A percentile compares a stretch with the other conserved stretches of the same genome.
Conservation (phyloP, 129 eudicot species). For the Glebionis coronaria region DNA sequence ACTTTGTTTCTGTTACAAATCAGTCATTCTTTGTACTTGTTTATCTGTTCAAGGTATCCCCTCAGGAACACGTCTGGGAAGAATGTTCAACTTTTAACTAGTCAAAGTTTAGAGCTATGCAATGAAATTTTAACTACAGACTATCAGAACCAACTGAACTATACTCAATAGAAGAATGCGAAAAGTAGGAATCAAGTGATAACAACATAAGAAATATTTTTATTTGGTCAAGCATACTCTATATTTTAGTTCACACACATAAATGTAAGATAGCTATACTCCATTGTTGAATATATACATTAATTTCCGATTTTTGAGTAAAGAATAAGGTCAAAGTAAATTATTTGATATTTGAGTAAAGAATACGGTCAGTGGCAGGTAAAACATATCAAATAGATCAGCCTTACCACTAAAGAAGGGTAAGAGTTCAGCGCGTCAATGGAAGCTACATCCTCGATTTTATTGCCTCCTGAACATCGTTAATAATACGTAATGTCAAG, state of each 20-base stretch:
- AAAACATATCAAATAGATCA: constrained; percentile 19
- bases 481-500: constrained; percentile 4
- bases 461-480: constrained; percentile 61
- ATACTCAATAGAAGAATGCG: no score
- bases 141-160: not conserved
- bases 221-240: no score
- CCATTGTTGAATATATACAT: not conserved
- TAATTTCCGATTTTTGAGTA: not conserved
- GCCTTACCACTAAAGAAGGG: constrained; percentile 66
- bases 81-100: no score
- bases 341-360: not conserved
- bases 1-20: not conserved
- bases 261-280: constrained; percentile 2
- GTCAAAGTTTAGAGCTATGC: not conserved
- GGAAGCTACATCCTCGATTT: constrained; percentile 68
- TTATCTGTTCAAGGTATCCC: no score
- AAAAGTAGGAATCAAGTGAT: no score
- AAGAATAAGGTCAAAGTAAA: not conserved
- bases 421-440: constrained; percentile 73
- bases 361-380: not conserved
- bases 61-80: no score
- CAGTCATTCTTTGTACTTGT: not conserved
- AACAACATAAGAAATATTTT: no score
- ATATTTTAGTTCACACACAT: not conserved
- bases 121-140: not conserved